Evolutionary conservation across 441 rosid genomes (phyloP).

Genomic region (Gossypium davidsonii): DNA sequence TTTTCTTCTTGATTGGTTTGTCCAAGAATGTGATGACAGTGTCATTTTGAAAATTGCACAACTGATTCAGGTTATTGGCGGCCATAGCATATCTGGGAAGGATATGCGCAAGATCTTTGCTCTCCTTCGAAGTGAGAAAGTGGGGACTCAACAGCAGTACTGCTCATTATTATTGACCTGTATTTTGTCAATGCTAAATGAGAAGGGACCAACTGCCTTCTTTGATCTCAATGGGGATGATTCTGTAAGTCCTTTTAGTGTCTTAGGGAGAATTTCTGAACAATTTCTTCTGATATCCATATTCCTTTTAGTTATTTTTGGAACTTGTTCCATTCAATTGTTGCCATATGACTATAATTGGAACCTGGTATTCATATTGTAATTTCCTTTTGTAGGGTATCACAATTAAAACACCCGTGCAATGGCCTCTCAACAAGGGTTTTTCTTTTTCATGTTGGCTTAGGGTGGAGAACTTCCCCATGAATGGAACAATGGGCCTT

Average conservation of each 20-base stretch:
- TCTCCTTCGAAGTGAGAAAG: slow-evolving; percentile 95
- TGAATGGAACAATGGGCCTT: slow-evolving; percentile 76
- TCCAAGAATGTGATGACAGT: slow-evolving; percentile 66
- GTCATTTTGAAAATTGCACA: slow-evolving; percentile 82
- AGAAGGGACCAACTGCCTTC: slow-evolving; percentile 97
- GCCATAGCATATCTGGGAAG: slow-evolving; percentile 99
- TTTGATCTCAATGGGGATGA: slow-evolving; percentile 88
- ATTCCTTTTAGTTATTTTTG: not conserved
- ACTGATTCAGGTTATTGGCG: slow-evolving; percentile 91
- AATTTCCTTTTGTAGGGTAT: slow-evolving; percentile 58
- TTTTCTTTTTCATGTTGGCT: slow-evolving; percentile 99
- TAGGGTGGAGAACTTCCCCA: slow-evolving; percentile 85
- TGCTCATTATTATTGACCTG: slow-evolving; percentile 76
- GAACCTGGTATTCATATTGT: slow-evolving; percentile 1
- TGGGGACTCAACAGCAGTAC: slow-evolving; percentile 72
- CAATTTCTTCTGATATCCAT: not conserved
- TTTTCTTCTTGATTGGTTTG: slow-evolving; percentile 98
- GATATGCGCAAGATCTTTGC: slow-evolving; percentile 97
- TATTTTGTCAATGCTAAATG: slow-evolving; percentile 92
- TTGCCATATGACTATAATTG: not conserved
- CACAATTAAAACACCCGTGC: slow-evolving; percentile 72
- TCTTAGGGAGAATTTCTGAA: slow-evolving; percentile 5
- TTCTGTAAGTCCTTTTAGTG: slow-evolving; percentile 62
- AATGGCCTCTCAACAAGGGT: slow-evolving; percentile 93
- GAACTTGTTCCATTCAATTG: slow-evolving; percentile 3